Percentiles rank a stretch among this genome's conserved stretches.
phyloP scores from a whole-genome alignment of 1,284 basidiomycete species.

The Porodaedalea pini region DNA sequence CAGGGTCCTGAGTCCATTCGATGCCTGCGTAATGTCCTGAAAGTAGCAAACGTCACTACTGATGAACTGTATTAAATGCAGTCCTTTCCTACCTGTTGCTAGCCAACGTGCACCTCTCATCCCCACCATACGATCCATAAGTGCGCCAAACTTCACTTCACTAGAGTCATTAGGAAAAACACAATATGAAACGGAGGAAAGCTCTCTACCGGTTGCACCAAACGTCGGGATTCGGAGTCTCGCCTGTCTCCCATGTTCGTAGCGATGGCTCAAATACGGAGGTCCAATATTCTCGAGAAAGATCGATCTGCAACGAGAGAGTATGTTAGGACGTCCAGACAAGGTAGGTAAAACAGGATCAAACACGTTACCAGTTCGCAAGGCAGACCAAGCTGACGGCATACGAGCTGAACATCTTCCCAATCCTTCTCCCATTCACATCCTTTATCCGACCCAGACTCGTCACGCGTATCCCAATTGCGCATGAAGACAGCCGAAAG shows the following conservation, averaged over 20 bases:
- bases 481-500: conserved; percentile 92
- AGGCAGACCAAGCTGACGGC: conserved; percentile 61
- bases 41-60: neutral
- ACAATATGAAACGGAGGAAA: neutral
- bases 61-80: neutral
- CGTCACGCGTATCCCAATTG: conserved; percentile 85
- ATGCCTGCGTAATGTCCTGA: conserved; percentile 89
- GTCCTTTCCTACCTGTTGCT: conserved; percentile 62
- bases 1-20: conserved; percentile 37
- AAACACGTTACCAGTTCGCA: conserved; percentile 74
- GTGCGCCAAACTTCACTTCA: conserved; percentile 91
- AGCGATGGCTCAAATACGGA: conserved; percentile 85
- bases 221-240: conserved; percentile 92
- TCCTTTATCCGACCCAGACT: conserved; percentile 66
- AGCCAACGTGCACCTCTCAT: conserved; percentile 48
- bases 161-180: conserved; percentile 35
- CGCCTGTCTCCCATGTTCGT: conserved; percentile 68
- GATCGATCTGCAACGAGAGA: conserved; percentile 78
- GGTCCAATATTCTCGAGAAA: conserved; percentile 85
- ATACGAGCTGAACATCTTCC: conserved; percentile 84
- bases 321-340: too few relatives aligned
- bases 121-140: conserved; percentile 61
- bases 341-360: too few relatives aligned
- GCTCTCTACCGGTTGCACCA: conserved; percentile 78
- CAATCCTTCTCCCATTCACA: conserved; percentile 97